phyloP scores from a whole-genome alignment of 352 stramenopile genomes.

The Pythium diclinum region DNA sequence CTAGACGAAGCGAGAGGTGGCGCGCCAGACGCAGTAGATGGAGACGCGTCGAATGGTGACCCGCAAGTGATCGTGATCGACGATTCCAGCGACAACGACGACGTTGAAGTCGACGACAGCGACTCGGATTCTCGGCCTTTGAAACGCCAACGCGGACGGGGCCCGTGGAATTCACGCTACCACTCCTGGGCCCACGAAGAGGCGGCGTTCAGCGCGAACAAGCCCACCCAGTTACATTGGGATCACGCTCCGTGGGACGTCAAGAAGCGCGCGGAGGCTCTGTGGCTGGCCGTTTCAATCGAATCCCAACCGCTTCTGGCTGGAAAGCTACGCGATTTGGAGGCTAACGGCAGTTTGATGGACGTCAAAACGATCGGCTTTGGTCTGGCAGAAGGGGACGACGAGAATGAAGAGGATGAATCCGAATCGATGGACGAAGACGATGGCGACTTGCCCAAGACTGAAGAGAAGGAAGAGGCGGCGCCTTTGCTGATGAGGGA shows the following conservation, averaged over 20 bases:
- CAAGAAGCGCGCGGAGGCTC: constrained; percentile 14
- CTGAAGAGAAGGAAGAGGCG: neutral
- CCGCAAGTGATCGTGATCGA: constrained; percentile 1
- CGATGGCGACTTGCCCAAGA: too few species aligned
- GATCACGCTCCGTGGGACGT: constrained; percentile 11
- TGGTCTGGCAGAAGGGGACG: neutral
- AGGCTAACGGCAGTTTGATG: neutral
- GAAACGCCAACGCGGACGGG: constrained; percentile 8
- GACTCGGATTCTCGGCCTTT: neutral
- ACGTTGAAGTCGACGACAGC: constrained; percentile 2
- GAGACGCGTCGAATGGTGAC: constrained; percentile 8
- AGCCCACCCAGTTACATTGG: neutral
- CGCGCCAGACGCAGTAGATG: neutral
- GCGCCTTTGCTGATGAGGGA: constrained; percentile 7
- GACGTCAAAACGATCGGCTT: constrained; percentile 11
- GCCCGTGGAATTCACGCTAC: neutral
- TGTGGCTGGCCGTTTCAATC: constrained; percentile 25
- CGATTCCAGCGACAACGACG: constrained; percentile 9
- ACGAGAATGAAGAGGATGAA: constrained; percentile 4
- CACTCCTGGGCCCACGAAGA: neutral
- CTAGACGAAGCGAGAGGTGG: neutral
- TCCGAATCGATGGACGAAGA: neutral
- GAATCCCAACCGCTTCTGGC: neutral
- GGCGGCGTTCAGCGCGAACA: neutral
- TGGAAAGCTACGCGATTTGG: constrained; percentile 11